Conservation (phyloP, 495 filamentous ascomycete genomes). For the Parachaetomium inaequale region DNA sequence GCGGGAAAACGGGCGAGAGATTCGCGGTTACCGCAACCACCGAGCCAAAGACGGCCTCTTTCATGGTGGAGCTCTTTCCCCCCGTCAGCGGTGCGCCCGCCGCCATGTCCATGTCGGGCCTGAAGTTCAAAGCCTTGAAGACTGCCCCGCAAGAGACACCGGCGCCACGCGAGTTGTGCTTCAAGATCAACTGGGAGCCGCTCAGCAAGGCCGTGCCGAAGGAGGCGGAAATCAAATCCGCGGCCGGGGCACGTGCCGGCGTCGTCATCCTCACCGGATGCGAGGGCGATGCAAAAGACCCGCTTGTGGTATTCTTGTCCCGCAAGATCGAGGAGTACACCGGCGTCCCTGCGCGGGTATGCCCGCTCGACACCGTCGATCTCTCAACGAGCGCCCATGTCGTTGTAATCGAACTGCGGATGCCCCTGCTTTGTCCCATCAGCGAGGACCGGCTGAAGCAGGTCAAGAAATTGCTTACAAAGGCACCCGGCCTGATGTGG, state of each 20-base stretch:
- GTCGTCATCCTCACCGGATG: slow-evolving; percentile 40
- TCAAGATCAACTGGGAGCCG: slow-evolving; percentile 45
- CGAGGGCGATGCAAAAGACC: slow-evolving; percentile 33
- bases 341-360: slow-evolving; percentile 21
- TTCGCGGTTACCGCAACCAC: slow-evolving; percentile 31
- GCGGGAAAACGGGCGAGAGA: slow-evolving; percentile 26
- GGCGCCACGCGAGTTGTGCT: slow-evolving; percentile 36
- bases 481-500: slow-evolving; percentile 38
- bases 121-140: slow-evolving; percentile 28
- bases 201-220: slow-evolving; percentile 9
- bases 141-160: not conserved
- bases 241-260: slow-evolving; percentile 18
- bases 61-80: slow-evolving; percentile 33
- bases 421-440: slow-evolving; percentile 29
- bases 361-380: slow-evolving; percentile 27
- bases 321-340: slow-evolving; percentile 34
- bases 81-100: slow-evolving; percentile 27
- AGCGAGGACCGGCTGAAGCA: slow-evolving; percentile 28
- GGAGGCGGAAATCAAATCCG: not conserved
- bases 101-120: slow-evolving; percentile 32
- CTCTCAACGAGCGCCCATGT: slow-evolving; percentile 32
- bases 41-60: slow-evolving; percentile 25
- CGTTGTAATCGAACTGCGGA: slow-evolving; percentile 32
- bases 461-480: slow-evolving; percentile 39
- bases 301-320: slow-evolving; percentile 36